Evolutionary conservation across 768 basidiomycete genomes (phyloP).

Genomic region (Trichaptum fuscoviolaceum): DNA sequence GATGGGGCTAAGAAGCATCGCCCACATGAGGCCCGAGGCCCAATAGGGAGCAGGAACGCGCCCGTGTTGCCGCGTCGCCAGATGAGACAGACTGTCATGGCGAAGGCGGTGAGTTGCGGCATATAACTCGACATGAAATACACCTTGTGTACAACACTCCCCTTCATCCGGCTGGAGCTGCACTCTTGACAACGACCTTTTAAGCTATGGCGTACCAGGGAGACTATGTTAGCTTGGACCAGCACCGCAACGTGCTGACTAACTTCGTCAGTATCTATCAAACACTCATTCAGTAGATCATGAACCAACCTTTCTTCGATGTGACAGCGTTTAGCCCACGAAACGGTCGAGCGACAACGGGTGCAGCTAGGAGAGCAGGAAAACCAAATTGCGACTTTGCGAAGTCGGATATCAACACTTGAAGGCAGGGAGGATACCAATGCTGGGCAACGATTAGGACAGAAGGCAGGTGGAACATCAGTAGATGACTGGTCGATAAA

Average conservation of each 20-base stretch:
- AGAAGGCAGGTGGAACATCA: conserved; percentile 49
- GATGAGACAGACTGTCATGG: background rate
- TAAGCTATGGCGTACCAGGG: background rate
- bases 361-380: conserved; percentile 79
- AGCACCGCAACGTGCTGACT: conserved; percentile 78
- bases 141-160: background rate
- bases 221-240: conserved; percentile 46
- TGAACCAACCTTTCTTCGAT: background rate
- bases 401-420: conserved; percentile 63
- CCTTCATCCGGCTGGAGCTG: background rate
- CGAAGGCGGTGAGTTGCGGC: background rate
- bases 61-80: background rate
- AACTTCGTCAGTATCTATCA: conserved; percentile 57
- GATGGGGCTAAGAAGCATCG: background rate
- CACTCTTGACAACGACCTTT: background rate
- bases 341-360: conserved; percentile 82
- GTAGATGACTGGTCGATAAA: conserved; percentile 88
- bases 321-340: conserved; percentile 73
- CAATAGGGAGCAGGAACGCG: background rate
- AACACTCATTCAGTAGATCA: background rate
- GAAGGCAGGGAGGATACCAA: conserved; percentile 53
- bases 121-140: background rate
- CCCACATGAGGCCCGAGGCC: background rate
- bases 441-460: conserved; percentile 22
- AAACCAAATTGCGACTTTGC: conserved; percentile 68